These are phyloP conservation scores for Lunularia cruciata DNA, from an alignment of 225 moss, liverwort and hornwort genomes.

Conservation along the genomic window DNA sequence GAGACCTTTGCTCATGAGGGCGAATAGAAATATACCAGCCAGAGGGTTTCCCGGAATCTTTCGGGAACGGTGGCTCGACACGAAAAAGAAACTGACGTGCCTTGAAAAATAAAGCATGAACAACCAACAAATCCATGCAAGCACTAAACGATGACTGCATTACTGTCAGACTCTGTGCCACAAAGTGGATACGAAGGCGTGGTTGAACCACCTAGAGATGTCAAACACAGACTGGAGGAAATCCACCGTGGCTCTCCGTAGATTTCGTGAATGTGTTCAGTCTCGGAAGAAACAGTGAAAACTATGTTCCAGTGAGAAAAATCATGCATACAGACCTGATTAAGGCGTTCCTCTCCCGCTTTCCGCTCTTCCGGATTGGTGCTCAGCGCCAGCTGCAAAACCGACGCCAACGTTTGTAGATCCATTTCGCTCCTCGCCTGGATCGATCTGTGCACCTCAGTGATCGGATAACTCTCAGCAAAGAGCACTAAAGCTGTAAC, in stretches of 20 bases:
- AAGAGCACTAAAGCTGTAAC: neutral
- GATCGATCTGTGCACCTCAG: conserved; percentile 32
- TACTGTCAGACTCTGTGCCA: too few relatives aligned
- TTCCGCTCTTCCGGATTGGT: conserved; percentile 95
- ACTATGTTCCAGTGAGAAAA: neutral
- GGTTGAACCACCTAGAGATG: too few relatives aligned
- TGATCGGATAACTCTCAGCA: conserved; percentile 15
- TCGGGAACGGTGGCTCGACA: too few relatives aligned
- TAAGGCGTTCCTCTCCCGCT: conserved; percentile 95
- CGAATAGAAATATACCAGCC: too few relatives aligned
- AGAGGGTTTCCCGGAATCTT: too few relatives aligned
- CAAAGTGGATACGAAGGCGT: too few relatives aligned
- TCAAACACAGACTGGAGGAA: neutral
- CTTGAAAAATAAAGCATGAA: too few relatives aligned
- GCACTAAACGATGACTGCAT: too few relatives aligned
- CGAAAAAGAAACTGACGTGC: too few relatives aligned
- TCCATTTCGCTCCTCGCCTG: conserved; percentile 59
- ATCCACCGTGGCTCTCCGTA: neutral
- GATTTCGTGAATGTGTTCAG: neutral
- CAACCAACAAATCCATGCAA: too few relatives aligned
- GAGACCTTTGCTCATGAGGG: too few relatives aligned
- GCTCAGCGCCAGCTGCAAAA: conserved; percentile 91
- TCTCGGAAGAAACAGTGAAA: neutral
- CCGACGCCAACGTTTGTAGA: conserved; percentile 80
- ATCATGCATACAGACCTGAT: conserved; percentile 55